These are phyloP conservation scores for Fragaria iinumae DNA, from an alignment of 306 rosid genomes.

Conservation along the genomic window DNA sequence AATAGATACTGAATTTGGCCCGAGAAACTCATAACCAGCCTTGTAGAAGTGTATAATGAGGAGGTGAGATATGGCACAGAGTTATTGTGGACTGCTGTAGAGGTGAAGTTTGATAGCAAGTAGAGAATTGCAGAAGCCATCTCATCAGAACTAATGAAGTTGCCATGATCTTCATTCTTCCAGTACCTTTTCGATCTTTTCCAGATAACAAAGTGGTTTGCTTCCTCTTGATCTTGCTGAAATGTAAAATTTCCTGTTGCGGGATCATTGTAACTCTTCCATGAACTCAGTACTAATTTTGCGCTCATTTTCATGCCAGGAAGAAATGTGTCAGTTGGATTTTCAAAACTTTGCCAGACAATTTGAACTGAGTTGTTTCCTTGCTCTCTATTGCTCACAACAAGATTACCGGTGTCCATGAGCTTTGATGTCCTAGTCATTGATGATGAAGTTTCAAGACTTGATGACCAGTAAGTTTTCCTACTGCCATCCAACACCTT, in stretches of 20 bases:
- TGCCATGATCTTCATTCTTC: constrained; percentile 63
- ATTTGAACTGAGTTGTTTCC: constrained; percentile 28
- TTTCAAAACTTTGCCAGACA: constrained; percentile 67
- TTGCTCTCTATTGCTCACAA: constrained; percentile 37
- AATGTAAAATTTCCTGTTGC: constrained; percentile 72
- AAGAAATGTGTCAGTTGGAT: constrained; percentile 79
- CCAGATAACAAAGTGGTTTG: constrained; percentile 56
- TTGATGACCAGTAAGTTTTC: constrained; percentile 50
- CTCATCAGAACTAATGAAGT: constrained; percentile 48
- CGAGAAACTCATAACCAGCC: constrained; percentile 51
- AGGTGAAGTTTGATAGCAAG: constrained; percentile 56
- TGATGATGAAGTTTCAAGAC: constrained; percentile 37
- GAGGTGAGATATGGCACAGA: constrained; percentile 60
- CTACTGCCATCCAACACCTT: constrained; percentile 43
- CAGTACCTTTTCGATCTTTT: constrained; percentile 70
- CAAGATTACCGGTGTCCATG: constrained; percentile 65
- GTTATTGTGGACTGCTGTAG: constrained; percentile 39
- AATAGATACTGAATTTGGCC: constrained; percentile 61
- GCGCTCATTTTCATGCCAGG: constrained; percentile 75
- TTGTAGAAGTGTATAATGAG: constrained; percentile 49
- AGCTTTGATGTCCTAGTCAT: constrained; percentile 34
- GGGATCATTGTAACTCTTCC: constrained; percentile 62
- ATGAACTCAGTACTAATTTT: constrained; percentile 52
- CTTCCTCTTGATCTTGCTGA: constrained; percentile 51
- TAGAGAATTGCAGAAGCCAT: constrained; percentile 62